Evolutionary conservation across 2,329 filamentous ascomycete genomes (phyloP).

Genomic region (Fusarium secorum): DNA sequence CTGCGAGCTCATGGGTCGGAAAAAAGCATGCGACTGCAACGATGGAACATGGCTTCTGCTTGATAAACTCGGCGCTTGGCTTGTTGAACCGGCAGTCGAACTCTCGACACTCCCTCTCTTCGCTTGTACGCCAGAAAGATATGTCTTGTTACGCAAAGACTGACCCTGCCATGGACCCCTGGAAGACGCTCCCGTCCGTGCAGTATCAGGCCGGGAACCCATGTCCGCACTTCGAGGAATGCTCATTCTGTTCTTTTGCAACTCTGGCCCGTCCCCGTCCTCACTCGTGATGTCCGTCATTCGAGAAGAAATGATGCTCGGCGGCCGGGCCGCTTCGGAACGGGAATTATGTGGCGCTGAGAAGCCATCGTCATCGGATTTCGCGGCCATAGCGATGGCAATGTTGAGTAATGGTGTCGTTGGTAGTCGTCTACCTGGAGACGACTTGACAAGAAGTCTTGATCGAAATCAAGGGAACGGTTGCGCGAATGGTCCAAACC

Average conservation of each 20-base stretch:
- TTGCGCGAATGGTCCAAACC: conserved; percentile 6
- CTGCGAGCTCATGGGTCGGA: conserved; percentile 95
- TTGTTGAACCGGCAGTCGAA: conserved; percentile 61
- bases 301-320: conserved; percentile 75
- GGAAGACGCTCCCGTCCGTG: conserved; percentile 56
- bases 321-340: conserved; percentile 57
- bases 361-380: conserved; percentile 51
- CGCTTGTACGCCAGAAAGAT: conserved; percentile 52
- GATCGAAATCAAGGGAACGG: conserved; percentile 4
- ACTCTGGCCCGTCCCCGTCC: conserved; percentile 57
- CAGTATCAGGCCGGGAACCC: conserved; percentile 62
- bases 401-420: conserved; percentile 23
- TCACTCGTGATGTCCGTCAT: conserved; percentile 72
- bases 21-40: conserved; percentile 89
- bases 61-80: conserved; percentile 64
- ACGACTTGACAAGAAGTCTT: conserved; percentile 23
- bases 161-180: conserved; percentile 61
- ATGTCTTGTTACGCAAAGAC: conserved; percentile 61
- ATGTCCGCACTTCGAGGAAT: conserved; percentile 52
- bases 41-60: conserved; percentile 90
- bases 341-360: conserved; percentile 51
- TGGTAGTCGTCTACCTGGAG: conserved; percentile 14
- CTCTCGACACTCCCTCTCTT: conserved; percentile 55
- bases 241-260: conserved; percentile 41
- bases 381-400: conserved; percentile 45